Evolutionary conservation across 371 early-diverging fungal genomes (phyloP), one percentile per base, ranked within the genome.

Genomic region (Lichtheimia corymbifera): DNA sequence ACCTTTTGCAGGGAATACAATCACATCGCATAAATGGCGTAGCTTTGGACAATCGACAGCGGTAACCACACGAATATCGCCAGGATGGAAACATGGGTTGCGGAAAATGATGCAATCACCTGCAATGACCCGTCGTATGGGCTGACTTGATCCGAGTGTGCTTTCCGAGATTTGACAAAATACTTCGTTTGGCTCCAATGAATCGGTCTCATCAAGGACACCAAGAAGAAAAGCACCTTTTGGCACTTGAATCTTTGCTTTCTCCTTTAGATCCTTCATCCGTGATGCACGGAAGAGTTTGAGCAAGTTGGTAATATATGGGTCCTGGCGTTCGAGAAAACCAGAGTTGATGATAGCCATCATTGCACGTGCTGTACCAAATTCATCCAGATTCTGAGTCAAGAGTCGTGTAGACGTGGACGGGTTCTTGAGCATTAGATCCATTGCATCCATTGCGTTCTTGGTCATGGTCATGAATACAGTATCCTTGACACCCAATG

Each of bases 71-170:
- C 89, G 80, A 0, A 93, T 65, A 70, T 96, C 94, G 13, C 96
- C 93, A 0, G 96, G 94, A 65, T 94, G 94, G 58, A 93, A 79
- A 35, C 86, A 85, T 0, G 94, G 96, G 28, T 88, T 87, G 11
- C 93, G 83, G 5, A 80, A 80, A 0, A 93, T 76, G 7, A 88
- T 70, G 15, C 80, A 78, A 3, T 71, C 67, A 24, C 87, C 82
- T 5, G 67, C 67, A 14, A 86, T 72, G 0, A 85, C 63, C 3
- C 53, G 27, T 22, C 67, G 72, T 25, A 75, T 58, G 41, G 45
- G 30, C 24, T 63, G 18, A 59, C 50, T 25, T 5, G 57, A 15
- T 60, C 50, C 7, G 62, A 44, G 0, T 60, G 45, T 27, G 64
- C 20, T 28, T 18, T 77, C 74, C 2, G 76, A 73, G 0, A 82